phyloP scores from a whole-genome alignment of 306 rosid genomes.

The Trifolium subterraneum region DNA sequence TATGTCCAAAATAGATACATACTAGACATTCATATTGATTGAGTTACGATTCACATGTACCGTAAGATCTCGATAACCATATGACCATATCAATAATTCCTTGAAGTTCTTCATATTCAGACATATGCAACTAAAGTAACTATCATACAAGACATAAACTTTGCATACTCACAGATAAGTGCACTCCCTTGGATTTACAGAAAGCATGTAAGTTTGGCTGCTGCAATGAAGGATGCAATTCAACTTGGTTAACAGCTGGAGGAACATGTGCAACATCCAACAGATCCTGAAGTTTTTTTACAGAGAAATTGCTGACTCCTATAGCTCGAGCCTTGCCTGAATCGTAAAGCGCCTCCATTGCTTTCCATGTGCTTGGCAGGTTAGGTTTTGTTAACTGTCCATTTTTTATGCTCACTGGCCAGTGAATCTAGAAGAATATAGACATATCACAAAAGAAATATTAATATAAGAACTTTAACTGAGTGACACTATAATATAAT shows the following conservation, averaged over 20 bases:
- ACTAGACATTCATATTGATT: too few species aligned
- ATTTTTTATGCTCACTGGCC: conserved; percentile 66
- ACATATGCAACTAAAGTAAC: conserved; percentile 8
- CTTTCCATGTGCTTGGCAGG: conserved; percentile 68
- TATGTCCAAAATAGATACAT: too few species aligned
- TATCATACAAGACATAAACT: conserved; percentile 1
- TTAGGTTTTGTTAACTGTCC: conserved; percentile 55
- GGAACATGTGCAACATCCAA: conserved; percentile 52
- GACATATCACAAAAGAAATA: neutral
- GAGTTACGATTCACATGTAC: neutral
- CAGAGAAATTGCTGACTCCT: conserved; percentile 75
- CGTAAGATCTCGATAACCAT: neutral
- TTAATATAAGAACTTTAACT: neutral
- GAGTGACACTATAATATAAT: neutral
- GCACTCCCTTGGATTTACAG: conserved; percentile 57
- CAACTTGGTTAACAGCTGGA: conserved; percentile 66
- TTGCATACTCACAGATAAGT: conserved; percentile 54
- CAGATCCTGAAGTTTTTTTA: conserved; percentile 56
- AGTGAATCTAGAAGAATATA: conserved; percentile 54
- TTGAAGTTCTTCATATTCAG: neutral
- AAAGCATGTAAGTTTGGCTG: conserved; percentile 49
- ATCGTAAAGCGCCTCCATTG: conserved; percentile 62
- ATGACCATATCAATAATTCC: neutral
- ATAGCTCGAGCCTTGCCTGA: conserved; percentile 65
- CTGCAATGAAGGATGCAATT: conserved; percentile 56